Percentiles rank a stretch among this genome's conserved stretches.
These are phyloP conservation scores for Hypomontagnella submonticulosa DNA, from an alignment of 495 filamentous ascomycete species.

Conservation along the genomic window DNA sequence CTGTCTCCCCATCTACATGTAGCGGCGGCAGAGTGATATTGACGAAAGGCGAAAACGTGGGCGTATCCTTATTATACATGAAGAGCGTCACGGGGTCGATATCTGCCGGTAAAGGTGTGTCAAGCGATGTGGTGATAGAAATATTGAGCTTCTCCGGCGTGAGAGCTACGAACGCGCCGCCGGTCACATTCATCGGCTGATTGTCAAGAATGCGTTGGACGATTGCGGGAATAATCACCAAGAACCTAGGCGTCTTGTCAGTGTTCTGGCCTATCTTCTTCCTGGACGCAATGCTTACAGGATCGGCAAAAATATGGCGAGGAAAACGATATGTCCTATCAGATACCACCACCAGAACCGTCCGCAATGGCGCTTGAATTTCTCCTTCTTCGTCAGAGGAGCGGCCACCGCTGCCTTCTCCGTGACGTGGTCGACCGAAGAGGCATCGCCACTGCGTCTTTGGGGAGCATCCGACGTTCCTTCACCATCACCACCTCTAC, in stretches of 20 bases:
- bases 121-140: conserved; percentile 51
- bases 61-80: conserved; percentile 53
- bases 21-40: conserved; percentile 49
- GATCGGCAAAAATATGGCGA: conserved; percentile 57
- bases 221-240: conserved; percentile 55
- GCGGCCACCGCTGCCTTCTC: conserved; percentile 42
- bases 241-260: conserved; percentile 44
- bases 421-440: conserved; percentile 41
- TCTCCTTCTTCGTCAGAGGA: conserved; percentile 46
- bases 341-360: conserved; percentile 60
- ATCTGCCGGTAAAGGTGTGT: conserved; percentile 51
- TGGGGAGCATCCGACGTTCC: conserved; percentile 26
- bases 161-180: conserved; percentile 51
- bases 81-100: conserved; percentile 51
- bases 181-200: conserved; percentile 53
- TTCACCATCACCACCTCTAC: conserved; percentile 32
- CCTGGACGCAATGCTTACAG: conserved; percentile 48
- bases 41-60: conserved; percentile 49
- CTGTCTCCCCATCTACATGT: conserved; percentile 52
- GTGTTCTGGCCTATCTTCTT: not conserved
- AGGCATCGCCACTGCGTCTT: conserved; percentile 35
- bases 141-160: conserved; percentile 51
- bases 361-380: conserved; percentile 49
- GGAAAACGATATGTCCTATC: conserved; percentile 51
- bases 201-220: conserved; percentile 55